Evolutionary conservation across 257 asterid genomes (phyloP).

Genomic region (Penstemon barbatus): DNA sequence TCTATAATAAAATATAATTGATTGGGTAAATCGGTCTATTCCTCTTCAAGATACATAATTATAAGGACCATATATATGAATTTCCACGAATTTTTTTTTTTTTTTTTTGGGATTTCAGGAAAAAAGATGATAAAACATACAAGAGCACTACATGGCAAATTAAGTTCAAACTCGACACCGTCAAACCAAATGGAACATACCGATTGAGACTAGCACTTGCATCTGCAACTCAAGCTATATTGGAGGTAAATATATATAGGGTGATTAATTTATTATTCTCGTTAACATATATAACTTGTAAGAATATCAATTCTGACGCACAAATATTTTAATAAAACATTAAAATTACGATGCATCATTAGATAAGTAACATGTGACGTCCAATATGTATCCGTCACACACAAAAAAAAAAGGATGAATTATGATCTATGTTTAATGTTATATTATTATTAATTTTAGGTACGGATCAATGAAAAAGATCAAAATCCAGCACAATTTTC

Average conservation of each 20-base stretch:
- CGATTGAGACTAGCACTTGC: conserved; percentile 74
- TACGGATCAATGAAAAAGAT: conserved; percentile 48
- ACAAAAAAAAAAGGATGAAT: background rate
- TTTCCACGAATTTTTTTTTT: no score
- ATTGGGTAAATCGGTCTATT: no score
- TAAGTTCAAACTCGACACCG: conserved; percentile 50
- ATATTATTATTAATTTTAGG: conserved; percentile 30
- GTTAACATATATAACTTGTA: background rate
- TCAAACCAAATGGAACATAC: conserved; percentile 45
- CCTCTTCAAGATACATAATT: no score
- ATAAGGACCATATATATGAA: background rate
- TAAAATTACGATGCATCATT: background rate
- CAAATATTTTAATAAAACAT: background rate
- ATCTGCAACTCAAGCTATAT: conserved; percentile 67
- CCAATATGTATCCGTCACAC: background rate
- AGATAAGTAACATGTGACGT: no score
- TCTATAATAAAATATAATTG: no score
- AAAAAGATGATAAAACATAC: conserved; percentile 46
- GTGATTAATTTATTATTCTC: background rate
- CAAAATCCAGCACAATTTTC: conserved; percentile 46
- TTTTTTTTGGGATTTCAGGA: conserved; percentile 36
- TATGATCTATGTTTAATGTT: background rate
- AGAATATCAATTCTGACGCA: no score
- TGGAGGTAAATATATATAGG: conserved; percentile 47
- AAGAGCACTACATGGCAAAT: conserved; percentile 84